Percentiles rank a stretch among this genome's conserved stretches.
Conservation (phyloP, 768 basidiomycete species). For the Phylloporus rhodoxanthus region DNA sequence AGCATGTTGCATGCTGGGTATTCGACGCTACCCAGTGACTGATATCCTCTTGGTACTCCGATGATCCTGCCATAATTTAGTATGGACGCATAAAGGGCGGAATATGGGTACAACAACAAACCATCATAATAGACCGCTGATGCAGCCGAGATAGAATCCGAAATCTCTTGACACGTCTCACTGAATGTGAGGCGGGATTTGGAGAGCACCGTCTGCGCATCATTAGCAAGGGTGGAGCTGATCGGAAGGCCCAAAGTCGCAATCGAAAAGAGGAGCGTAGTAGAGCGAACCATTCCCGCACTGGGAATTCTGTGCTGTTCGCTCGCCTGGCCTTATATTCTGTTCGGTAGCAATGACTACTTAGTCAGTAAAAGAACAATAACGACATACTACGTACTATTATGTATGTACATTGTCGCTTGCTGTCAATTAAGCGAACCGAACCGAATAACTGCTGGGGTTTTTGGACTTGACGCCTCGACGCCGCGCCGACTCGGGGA, state of each 20-base stretch:
- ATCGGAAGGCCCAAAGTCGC: not conserved
- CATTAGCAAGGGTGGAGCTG: not conserved
- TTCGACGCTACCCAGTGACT: constrained; percentile 47
- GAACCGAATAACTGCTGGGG: too few relatives aligned
- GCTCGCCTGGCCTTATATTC: too few relatives aligned
- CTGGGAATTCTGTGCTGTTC: too few relatives aligned
- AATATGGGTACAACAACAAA: constrained; percentile 11
- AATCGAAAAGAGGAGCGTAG: not conserved
- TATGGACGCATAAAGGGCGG: not conserved
- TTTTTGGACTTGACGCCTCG: too few relatives aligned
- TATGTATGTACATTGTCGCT: too few relatives aligned
- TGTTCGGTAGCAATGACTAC: too few relatives aligned
- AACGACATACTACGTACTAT: too few relatives aligned
- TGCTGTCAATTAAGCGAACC: too few relatives aligned
- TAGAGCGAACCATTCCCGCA: not conserved
- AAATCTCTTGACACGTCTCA: constrained; percentile 34
- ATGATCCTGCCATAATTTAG: not conserved
- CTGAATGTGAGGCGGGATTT: not conserved
- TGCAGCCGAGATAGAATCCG: constrained; percentile 34
- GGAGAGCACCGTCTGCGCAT: not conserved
- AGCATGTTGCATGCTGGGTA: constrained; percentile 40
- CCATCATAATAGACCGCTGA: constrained; percentile 43
- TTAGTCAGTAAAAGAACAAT: too few relatives aligned
- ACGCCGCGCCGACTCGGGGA: too few relatives aligned
- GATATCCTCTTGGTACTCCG: constrained; percentile 38